Percentiles rank a stretch among this genome's conserved stretches.
phyloP scores from a whole-genome alignment of 441 rosid genomes.

The Capsella rubella region DNA sequence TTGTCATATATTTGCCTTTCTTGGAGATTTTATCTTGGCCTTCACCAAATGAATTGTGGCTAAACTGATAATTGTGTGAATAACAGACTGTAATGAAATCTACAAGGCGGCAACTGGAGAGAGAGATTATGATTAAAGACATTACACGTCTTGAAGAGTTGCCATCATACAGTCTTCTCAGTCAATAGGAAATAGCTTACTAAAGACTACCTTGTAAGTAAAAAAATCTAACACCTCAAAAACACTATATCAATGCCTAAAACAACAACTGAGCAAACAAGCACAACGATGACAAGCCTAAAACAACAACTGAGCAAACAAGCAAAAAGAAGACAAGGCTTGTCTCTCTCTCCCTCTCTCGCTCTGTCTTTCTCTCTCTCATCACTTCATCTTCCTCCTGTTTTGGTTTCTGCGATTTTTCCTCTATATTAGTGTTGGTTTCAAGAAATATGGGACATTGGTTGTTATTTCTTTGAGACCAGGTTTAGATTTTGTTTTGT shows the following conservation, averaged over 20 bases:
- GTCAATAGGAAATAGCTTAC: conserved; percentile 46
- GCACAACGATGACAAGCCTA: not conserved
- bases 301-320: conserved; percentile 20
- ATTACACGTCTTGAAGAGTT: conserved; percentile 74
- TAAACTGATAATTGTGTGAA: conserved; percentile 7
- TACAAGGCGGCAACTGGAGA: conserved; percentile 87
- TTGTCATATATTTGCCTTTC: not conserved
- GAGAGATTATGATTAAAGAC: conserved; percentile 86
- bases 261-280: conserved; percentile 8
- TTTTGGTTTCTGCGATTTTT: conserved; percentile 8
- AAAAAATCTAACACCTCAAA: conserved; percentile 40
- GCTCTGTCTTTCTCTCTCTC: too few species aligned
- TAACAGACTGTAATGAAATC: conserved; percentile 93
- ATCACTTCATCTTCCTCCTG: conserved; percentile 1
- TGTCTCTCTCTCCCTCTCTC: not conserved
- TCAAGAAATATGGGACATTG: not conserved
- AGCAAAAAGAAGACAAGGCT: conserved; percentile 11
- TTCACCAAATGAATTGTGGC: not conserved
- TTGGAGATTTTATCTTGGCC: conserved; percentile 7
- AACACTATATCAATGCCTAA: conserved; percentile 9
- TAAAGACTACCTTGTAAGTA: conserved; percentile 42
- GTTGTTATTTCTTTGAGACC: conserved; percentile 1
- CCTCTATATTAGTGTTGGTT: conserved; percentile 7
- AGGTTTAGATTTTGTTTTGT: not conserved
- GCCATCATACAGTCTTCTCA: conserved; percentile 80